Evolutionary conservation across 805 yeast genomes (phyloP).

Genomic region (Candida saitoana): DNA sequence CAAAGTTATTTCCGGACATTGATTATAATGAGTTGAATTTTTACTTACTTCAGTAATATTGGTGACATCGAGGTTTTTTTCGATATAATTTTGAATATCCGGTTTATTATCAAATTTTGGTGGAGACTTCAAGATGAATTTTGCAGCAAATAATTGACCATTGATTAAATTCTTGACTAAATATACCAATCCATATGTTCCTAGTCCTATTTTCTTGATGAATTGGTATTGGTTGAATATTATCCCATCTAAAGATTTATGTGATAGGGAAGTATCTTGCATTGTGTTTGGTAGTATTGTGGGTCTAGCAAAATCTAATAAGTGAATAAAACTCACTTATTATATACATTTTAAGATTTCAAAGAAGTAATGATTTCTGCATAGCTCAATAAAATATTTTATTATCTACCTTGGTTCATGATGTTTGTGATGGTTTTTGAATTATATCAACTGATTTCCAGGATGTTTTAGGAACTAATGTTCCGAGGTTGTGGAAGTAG

Average conservation of each 20-base stretch:
- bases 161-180: constrained; percentile 55
- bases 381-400: too few relatives aligned
- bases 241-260: constrained; percentile 1
- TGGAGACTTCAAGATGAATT: constrained; percentile 56
- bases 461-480: not conserved
- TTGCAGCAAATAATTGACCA: constrained; percentile 59
- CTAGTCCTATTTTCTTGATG: constrained; percentile 64
- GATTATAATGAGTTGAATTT: constrained; percentile 19
- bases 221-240: constrained; percentile 32
- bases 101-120: constrained; percentile 27
- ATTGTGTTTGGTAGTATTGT: not conserved
- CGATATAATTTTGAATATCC: constrained; percentile 24
- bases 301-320: too few relatives aligned
- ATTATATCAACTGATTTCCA: not conserved
- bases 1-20: constrained; percentile 56
- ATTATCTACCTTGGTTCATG: too few relatives aligned
- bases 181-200: constrained; percentile 82
- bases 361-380: too few relatives aligned
- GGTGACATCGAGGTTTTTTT: constrained; percentile 15
- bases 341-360: too few relatives aligned
- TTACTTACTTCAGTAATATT: constrained; percentile 21
- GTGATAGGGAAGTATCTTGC: not conserved
- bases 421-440: too few relatives aligned
- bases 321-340: too few relatives aligned
- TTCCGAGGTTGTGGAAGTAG: not conserved